Conservation (phyloP, 257 asterid genomes). For the Anisodus tanguticus region DNA sequence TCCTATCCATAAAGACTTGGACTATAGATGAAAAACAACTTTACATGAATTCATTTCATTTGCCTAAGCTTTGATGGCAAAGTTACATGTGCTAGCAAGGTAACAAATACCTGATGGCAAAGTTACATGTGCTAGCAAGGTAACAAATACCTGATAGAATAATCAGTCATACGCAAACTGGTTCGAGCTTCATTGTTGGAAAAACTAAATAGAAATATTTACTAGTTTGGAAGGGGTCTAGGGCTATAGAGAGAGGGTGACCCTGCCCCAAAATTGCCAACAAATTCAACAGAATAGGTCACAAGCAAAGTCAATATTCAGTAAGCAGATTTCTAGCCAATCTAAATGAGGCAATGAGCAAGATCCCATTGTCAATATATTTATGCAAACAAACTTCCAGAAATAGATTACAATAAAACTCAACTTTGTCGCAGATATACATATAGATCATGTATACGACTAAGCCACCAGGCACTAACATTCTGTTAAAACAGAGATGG, state of each 20-base stretch:
- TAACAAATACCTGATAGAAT: background rate
- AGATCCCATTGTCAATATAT: background rate
- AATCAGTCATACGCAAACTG: background rate
- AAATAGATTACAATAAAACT: background rate
- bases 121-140: background rate
- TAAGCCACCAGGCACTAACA: background rate
- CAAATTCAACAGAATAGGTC: background rate
- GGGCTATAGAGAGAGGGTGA: background rate
- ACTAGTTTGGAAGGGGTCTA: background rate
- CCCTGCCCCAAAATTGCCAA: conserved; percentile 6
- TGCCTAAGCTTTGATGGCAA: background rate
- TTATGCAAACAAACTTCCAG: background rate
- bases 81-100: background rate
- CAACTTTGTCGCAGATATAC: background rate
- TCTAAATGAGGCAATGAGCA: background rate
- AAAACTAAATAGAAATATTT: background rate
- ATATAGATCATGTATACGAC: background rate
- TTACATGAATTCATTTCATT: background rate
- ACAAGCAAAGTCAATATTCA: background rate
- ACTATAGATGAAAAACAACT: background rate
- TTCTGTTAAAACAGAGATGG: background rate
- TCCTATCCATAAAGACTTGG: background rate
- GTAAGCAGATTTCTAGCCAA: background rate
- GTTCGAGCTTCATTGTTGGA: background rate
- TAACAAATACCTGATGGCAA: background rate